Evolutionary conservation across 495 filamentous ascomycete species (phyloP), one percentile per base, ranked within the genome.

Genomic region (Aspergillus saccharolyticus): DNA sequence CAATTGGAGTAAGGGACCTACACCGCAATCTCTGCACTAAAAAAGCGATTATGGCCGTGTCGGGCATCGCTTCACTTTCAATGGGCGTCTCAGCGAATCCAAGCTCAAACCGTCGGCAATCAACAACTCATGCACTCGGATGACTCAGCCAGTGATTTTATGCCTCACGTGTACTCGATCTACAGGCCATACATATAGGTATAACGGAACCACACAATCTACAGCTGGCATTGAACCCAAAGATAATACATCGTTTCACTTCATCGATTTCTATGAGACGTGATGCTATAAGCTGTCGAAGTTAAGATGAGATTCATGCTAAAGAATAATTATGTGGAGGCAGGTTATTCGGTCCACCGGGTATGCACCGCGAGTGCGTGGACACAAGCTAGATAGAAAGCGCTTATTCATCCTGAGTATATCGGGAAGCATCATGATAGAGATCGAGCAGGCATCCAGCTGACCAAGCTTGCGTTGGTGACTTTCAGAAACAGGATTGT

Each of bases 401-500:
- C 33, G 33, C 5, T 39, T 12, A 39, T 12, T 50, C 24, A n/a
- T 53, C 48, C 46, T 61, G 73, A 6, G 66, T 57, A 60, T 70
- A 62, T 47, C 66, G 66, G 10, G 76, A 83, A 42, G 91, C 91
- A 69, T 98, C 94, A 70, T 95, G 89, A 68, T 94, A 97, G 45
- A 99, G 66, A 72, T 99, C 94, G 63, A 99, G 88, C 62, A 97
- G 73, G 66, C 94, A 97, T 9, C 89, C 87, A 0, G 95, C 86
- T 19, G 90, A 96, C 94, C 94, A 99, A 10, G 93, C 87, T 67
- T 99, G 94, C 2, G 93, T 96, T 16, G 94, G 94, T 25, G 85
- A 92, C 86, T 89, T 56, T 52, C 28, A 44, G 14, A 50, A 28
- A 22, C 39, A 44, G 1, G 44, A 64, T 60, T 66, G 58, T 63